A percentile compares a stretch with the other conserved stretches of the same genome.
These are phyloP conservation scores for Silene vulgaris DNA, from an alignment of 179 eudicot genomes.

Conservation along the genomic window DNA sequence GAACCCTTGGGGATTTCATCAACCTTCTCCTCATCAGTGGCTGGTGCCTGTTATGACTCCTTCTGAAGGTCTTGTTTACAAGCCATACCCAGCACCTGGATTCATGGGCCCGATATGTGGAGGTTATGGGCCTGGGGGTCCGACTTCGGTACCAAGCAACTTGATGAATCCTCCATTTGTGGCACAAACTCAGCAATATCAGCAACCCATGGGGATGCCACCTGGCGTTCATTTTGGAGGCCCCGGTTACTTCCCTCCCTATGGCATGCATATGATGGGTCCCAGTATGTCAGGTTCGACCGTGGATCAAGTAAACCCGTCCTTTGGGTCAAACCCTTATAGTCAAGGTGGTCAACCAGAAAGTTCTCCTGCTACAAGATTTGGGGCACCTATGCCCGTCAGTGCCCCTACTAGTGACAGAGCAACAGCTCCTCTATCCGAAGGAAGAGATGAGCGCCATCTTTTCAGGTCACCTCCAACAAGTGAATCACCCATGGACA, in stretches of 20 bases:
- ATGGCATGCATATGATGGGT: conserved; percentile 55
- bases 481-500: conserved; percentile 19
- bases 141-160: conserved; percentile 33
- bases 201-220: conserved; percentile 50
- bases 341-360: conserved; percentile 32
- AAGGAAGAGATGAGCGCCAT: conserved; percentile 42
- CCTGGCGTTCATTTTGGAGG: conserved; percentile 39
- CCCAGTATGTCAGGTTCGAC: conserved; percentile 45
- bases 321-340: conserved; percentile 30
- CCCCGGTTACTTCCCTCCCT: conserved; percentile 66
- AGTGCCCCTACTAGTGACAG: conserved; percentile 53
- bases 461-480: conserved; percentile 52
- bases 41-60: conserved; percentile 90
- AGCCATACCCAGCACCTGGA: conserved; percentile 71
- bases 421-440: conserved; percentile 13
- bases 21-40: conserved; percentile 70
- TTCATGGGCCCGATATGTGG: conserved; percentile 38
- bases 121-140: conserved; percentile 43
- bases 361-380: conserved; percentile 24
- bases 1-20: conserved; percentile 51
- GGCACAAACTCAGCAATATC: conserved; percentile 37
- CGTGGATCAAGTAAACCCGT: conserved; percentile 42
- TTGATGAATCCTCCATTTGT: conserved; percentile 39
- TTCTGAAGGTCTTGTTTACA: conserved; percentile 88
- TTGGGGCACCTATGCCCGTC: conserved; percentile 36